These are phyloP conservation scores for Paracorniculantispora psalliotae DNA, from an alignment of 2,329 filamentous ascomycete species.

Conservation along the genomic window DNA sequence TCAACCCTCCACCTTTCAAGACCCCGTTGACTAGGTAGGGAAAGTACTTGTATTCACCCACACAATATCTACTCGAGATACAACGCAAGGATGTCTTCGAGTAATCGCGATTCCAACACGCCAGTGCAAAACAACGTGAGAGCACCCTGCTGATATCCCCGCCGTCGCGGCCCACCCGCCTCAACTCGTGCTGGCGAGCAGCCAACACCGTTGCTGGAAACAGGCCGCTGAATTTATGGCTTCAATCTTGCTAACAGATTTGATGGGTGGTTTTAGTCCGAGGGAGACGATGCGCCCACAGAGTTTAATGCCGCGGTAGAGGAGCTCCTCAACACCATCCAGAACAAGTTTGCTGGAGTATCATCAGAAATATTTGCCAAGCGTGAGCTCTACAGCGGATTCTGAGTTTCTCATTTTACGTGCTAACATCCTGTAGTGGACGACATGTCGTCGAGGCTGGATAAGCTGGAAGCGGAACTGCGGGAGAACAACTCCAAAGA, in stretches of 20 bases:
- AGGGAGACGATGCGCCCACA: slow-evolving; percentile 46
- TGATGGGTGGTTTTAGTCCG: neutral
- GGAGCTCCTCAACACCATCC: slow-evolving; percentile 77
- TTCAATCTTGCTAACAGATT: neutral
- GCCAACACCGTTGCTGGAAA: neutral
- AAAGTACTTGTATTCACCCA: neutral
- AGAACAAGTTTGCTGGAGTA: slow-evolving; percentile 78
- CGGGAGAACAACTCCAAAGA: slow-evolving; percentile 50
- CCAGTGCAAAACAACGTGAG: slow-evolving; percentile 33
- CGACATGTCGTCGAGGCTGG: slow-evolving; percentile 82
- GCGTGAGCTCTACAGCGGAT: slow-evolving; percentile 50
- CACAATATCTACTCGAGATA: neutral
- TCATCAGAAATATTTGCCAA: slow-evolving; percentile 86
- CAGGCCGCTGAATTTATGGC: too few species aligned
- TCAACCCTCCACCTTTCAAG: neutral
- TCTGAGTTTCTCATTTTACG: neutral
- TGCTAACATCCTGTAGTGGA: slow-evolving; percentile 59
- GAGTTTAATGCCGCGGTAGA: slow-evolving; percentile 78
- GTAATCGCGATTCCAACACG: slow-evolving; percentile 29
- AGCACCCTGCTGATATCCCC: slow-evolving; percentile 1
- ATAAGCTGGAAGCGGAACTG: slow-evolving; percentile 74
- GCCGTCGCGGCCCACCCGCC: neutral
- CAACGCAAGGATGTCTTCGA: slow-evolving; percentile 30
- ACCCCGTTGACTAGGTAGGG: neutral
- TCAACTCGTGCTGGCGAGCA: neutral